Conservation (phyloP, 176 grass and related monocot genomes). For the Guadua angustifolia region DNA sequence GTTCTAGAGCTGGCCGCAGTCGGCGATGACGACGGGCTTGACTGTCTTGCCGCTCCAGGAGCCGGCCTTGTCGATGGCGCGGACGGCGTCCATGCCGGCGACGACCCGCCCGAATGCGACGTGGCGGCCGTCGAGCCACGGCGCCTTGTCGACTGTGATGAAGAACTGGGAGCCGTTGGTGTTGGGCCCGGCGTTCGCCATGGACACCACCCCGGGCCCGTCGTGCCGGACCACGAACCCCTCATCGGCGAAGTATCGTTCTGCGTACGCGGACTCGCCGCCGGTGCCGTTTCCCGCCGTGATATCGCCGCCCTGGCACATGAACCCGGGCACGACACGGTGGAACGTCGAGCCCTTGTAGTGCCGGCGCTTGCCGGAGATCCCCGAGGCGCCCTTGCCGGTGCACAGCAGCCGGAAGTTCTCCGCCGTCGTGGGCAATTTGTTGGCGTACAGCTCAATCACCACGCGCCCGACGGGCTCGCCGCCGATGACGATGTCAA, state of each 20-base stretch:
- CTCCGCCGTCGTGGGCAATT: constrained; percentile 46
- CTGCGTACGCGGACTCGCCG: constrained; percentile 38
- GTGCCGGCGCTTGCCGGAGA: constrained; percentile 29
- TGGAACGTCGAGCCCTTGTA: constrained; percentile 58
- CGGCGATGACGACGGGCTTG: constrained; percentile 47
- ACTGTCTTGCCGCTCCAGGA: constrained; percentile 44
- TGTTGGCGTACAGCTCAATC: constrained; percentile 55
- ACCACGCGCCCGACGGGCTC: constrained; percentile 25
- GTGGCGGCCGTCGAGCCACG: constrained; percentile 60
- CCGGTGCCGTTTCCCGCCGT: constrained; percentile 54
- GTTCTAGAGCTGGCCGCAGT: constrained; percentile 46
- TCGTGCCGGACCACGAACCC: constrained; percentile 42
- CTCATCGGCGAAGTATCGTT: constrained; percentile 51
- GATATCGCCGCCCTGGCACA: constrained; percentile 72
- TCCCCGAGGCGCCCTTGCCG: constrained; percentile 6
- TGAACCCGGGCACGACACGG: constrained; percentile 64
- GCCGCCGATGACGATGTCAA: constrained; percentile 42
- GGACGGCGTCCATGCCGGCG: constrained; percentile 27
- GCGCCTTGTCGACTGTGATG: constrained; percentile 50
- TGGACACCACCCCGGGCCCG: constrained; percentile 51
- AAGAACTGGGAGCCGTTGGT: constrained; percentile 72
- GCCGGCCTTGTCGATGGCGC: constrained; percentile 39
- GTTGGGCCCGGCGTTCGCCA: constrained; percentile 67
- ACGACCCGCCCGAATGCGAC: constrained; percentile 62
- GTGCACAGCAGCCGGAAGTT: constrained; percentile 65